phyloP scores from a whole-genome alignment of 805 yeast genomes.

The Ogataea nonfermentans region DNA sequence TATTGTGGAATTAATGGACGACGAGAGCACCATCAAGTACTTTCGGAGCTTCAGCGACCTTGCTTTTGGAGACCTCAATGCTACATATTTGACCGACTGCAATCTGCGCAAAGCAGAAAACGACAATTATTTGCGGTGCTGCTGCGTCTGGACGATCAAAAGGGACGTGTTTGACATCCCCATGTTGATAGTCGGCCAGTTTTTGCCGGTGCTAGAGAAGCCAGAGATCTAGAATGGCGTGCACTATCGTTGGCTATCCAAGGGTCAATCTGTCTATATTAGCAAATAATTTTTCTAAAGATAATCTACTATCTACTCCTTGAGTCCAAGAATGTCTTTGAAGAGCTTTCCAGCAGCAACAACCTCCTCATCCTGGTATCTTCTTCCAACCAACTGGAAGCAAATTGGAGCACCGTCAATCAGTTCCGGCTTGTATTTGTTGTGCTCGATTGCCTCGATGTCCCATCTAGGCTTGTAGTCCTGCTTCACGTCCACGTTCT shows the following conservation, averaged over 20 bases:
- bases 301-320: constrained; percentile 17
- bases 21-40: constrained; percentile 67
- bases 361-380: constrained; percentile 57
- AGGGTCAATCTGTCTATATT: too few species aligned
- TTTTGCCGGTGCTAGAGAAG: constrained; percentile 56
- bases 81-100: constrained; percentile 51
- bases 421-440: constrained; percentile 45
- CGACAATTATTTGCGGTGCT: constrained; percentile 50
- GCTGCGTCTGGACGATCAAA: constrained; percentile 83
- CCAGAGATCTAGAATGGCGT: too few species aligned
- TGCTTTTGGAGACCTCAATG: constrained; percentile 66
- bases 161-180: constrained; percentile 83
- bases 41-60: constrained; percentile 68
- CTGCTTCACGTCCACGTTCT: constrained; percentile 47
- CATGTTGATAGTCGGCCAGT: constrained; percentile 79
- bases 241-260: too few species aligned
- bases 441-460: constrained; percentile 48
- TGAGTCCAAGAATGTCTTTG: constrained; percentile 24
- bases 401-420: constrained; percentile 55
- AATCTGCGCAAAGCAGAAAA: constrained; percentile 40
- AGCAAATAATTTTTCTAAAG: too few species aligned
- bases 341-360: constrained; percentile 38
- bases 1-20: constrained; percentile 82
- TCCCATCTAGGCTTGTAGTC: constrained; percentile 42
- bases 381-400: constrained; percentile 51